Evolutionary conservation across 208 protist genomes (phyloP), one percentile per base, ranked within the genome.

Genomic region (Trypanosoma melophagium): DNA sequence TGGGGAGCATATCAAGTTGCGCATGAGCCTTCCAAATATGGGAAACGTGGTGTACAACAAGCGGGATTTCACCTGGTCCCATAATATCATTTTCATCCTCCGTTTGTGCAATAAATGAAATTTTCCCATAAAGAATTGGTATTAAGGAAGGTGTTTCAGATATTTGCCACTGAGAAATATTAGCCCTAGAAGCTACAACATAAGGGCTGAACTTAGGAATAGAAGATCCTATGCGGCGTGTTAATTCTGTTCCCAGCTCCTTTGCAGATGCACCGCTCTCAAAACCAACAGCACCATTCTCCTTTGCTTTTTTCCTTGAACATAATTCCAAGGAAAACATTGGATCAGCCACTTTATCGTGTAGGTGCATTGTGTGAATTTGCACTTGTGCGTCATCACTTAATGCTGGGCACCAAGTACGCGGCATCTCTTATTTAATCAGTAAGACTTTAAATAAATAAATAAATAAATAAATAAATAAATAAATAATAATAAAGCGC

Each of bases 131-230:
- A 35, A 41, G 24, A 59, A 74, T 24, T 21, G 21, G 1, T 16
- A 52, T 16, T 19, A 68, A 44, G 41, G 66, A 58, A 38, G 56
- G 13, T 31, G 45, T 41, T 16, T 72, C 58, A 28, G 65, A 35
- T 1, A 12, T 55, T 45, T 77, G 80, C 79, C 82, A 92, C 19
- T 74, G 58, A 4, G 40, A 25, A 22, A 79, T 80, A 60, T 89
- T 90, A 9, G 57, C 61, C 16, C 75, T 81, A 19, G 87, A 93
- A 35, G 74, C 70, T 25, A 93, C 84, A 24, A 89, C 44, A 25
- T 73, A 73, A 5, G 80, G 54, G 40, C 75, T 83, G 51, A 93
- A 93, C 17, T 56, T 60, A 42, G 69, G 38, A 76, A 74, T 72
- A 56, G 47, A 71, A 25, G 9, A 64, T 9, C 17, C 19, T 12